A percentile compares a stretch with the other conserved stretches of the same genome.
These are phyloP conservation scores for Colletotrichum lupini DNA, from an alignment of 2,329 filamentous ascomycete species.

Conservation along the genomic window DNA sequence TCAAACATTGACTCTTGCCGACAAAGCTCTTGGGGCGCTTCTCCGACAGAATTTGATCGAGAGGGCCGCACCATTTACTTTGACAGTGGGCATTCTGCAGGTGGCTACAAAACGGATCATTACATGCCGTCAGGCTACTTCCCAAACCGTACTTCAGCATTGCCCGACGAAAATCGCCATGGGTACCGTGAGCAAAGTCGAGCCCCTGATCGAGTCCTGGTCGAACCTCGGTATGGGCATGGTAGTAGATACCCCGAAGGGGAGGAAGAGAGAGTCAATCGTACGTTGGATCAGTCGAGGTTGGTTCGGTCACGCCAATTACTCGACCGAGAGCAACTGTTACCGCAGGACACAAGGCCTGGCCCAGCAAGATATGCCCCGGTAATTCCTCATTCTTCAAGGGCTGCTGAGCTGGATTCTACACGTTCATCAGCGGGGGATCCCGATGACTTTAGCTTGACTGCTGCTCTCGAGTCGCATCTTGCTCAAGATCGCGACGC, in stretches of 20 bases:
- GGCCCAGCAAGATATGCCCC: neutral
- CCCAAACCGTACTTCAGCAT: neutral
- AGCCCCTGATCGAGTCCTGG: neutral
- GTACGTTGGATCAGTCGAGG: neutral
- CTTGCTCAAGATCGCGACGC: conserved; percentile 29
- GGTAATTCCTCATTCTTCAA: neutral
- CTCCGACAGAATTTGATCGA: neutral
- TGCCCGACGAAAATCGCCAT: neutral
- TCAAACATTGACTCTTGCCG: neutral
- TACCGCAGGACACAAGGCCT: neutral
- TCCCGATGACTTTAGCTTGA: conserved; percentile 20
- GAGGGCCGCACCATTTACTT: neutral
- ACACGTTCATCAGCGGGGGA: neutral
- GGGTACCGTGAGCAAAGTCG: neutral
- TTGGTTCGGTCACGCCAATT: neutral
- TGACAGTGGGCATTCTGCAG: neutral
- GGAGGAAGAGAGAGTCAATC: neutral
- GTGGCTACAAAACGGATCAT: neutral
- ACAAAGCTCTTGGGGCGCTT: neutral
- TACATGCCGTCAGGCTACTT: too few species aligned
- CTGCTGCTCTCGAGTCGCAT: conserved; percentile 26
- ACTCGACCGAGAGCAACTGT: neutral
- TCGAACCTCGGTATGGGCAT: neutral
- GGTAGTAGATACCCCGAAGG: neutral
- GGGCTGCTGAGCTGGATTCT: neutral